phyloP scores from a whole-genome alignment of 768 basidiomycete species.

The Chalciporus sphaerocephalus region DNA sequence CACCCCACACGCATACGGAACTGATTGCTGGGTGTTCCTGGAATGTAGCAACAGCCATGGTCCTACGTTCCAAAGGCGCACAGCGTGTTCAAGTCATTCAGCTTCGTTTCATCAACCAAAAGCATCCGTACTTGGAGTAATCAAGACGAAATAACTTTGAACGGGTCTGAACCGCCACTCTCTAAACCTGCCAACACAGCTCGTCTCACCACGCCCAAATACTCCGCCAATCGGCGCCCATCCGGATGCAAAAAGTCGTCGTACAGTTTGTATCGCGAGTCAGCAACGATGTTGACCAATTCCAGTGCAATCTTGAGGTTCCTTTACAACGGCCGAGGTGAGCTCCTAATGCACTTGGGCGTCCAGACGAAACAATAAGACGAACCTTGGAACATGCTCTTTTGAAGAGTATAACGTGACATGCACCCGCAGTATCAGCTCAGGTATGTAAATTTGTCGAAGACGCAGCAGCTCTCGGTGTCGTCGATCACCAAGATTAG shows the following conservation, averaged over 20 bases:
- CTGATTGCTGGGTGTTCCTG: too few relatives aligned
- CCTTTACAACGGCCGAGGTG: slow-evolving; percentile 35
- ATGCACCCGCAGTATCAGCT: slow-evolving; percentile 84
- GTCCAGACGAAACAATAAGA: slow-evolving; percentile 12
- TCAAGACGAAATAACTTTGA: slow-evolving; percentile 40
- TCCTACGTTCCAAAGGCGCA: too few relatives aligned
- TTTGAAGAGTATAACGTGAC: slow-evolving; percentile 63
- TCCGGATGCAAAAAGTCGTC: slow-evolving; percentile 70
- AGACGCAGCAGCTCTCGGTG: slow-evolving; percentile 71
- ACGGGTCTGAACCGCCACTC: slow-evolving; percentile 73
- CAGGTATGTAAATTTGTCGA: slow-evolving; percentile 84
- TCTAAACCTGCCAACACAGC: slow-evolving; percentile 71
- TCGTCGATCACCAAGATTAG: slow-evolving; percentile 43
- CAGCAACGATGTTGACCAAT: slow-evolving; percentile 81
- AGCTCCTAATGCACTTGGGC: neutral
- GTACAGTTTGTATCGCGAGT: slow-evolving; percentile 81
- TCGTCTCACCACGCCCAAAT: slow-evolving; percentile 67
- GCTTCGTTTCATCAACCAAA: too few relatives aligned
- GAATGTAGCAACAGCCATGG: too few relatives aligned
- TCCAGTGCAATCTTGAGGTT: slow-evolving; percentile 72
- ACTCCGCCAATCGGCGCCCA: slow-evolving; percentile 62
- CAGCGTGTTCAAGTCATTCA: too few relatives aligned
- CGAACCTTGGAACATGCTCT: slow-evolving; percentile 61
- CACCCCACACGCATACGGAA: too few relatives aligned
- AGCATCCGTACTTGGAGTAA: neutral